Evolutionary conservation across 441 rosid genomes (phyloP), one percentile per base, ranked within the genome.

Genomic region (Theobroma grandiflorum): DNA sequence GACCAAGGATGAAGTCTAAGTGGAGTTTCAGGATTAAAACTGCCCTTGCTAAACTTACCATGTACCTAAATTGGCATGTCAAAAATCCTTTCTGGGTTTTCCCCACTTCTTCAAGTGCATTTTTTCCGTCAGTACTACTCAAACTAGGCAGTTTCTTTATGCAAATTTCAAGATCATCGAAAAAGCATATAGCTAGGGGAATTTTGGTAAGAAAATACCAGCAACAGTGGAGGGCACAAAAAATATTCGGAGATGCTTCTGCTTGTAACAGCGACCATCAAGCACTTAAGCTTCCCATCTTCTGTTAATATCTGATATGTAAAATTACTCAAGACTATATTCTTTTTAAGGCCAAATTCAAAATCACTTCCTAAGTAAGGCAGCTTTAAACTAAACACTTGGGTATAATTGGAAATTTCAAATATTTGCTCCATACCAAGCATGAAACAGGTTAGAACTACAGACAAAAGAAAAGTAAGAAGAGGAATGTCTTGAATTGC

Each of bases 401-500:
- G 33, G 45, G 14, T 53, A n/a, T 72, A 10, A 37, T 11, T 53
- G 63, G 35, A 55, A 55, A 55, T 55, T 9, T 45, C 1, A 53
- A 38, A 31, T 55, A 11, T 20, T 73, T 55, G 35, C 64, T 55
- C 35, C 49, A 20, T 55, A 15, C n/a, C 50, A 37, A 73, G 40
- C 12, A 40, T 58, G n/a, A 72, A 12, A 42, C 53, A 38, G 38
- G 20, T 40, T 57, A 40, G 35, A 42, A 20, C 18, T 22, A 68
- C 65, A 38, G 50, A 38, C 12, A 22, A 2, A 53, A n/a, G 45
- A 35, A 52, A 72, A 33, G 1, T 31, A 35, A 72, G 63, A 9
- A 9, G 11, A 72, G 6, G 3, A 72, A 72, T 37, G 26, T 37
- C 2, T 72, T 35, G 31, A 72, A 73, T 55, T 55, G 65, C 76